phyloP scores from a whole-genome alignment of 2,329 filamentous ascomycete species.

The Xylogone sp. region DNA sequence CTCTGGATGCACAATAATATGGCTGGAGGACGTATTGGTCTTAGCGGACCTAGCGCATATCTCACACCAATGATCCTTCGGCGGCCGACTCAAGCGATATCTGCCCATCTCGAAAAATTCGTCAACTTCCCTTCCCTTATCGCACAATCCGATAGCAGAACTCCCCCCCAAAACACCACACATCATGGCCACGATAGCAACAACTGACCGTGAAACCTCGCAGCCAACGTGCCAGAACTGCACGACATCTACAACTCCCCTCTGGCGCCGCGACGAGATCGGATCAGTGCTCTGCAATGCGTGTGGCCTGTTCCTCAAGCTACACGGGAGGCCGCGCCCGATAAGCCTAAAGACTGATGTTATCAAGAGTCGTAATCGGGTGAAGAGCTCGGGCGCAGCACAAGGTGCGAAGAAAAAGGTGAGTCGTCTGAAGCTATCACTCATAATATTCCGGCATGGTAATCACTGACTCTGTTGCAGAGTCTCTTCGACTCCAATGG shows the following conservation, averaged over 20 bases:
- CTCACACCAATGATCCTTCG: neutral
- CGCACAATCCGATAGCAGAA: slow-evolving; percentile 11
- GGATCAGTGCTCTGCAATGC: slow-evolving; percentile 97
- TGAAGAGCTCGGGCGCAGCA: slow-evolving; percentile 77
- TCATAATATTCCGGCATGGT: slow-evolving; percentile 6
- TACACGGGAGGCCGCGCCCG: slow-evolving; percentile 87
- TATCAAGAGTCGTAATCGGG: slow-evolving; percentile 97
- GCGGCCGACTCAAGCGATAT: neutral
- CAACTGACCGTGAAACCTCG: slow-evolving; percentile 45
- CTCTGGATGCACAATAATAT: too few relatives aligned
- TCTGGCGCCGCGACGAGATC: slow-evolving; percentile 96
- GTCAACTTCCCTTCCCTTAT: slow-evolving; percentile 9
- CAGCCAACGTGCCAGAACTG: slow-evolving; percentile 98
- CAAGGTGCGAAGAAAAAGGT: slow-evolving; percentile 82
- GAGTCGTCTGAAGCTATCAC: slow-evolving; percentile 21
- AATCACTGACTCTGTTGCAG: slow-evolving; percentile 24
- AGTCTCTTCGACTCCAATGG: slow-evolving; percentile 50
- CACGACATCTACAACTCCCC: slow-evolving; percentile 86
- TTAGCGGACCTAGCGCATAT: slow-evolving; percentile 1
- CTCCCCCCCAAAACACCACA: slow-evolving; percentile 5
- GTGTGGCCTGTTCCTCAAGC: slow-evolving; percentile 94
- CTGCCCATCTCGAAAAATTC: slow-evolving; percentile 13
- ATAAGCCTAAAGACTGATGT: slow-evolving; percentile 98
- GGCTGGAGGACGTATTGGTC: slow-evolving; percentile 1
- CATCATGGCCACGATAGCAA: slow-evolving; percentile 50